Evolutionary conservation across 805 yeast species (phyloP), one percentile per base, ranked within the genome.

Genomic region (Hanseniaspora meyeri): DNA sequence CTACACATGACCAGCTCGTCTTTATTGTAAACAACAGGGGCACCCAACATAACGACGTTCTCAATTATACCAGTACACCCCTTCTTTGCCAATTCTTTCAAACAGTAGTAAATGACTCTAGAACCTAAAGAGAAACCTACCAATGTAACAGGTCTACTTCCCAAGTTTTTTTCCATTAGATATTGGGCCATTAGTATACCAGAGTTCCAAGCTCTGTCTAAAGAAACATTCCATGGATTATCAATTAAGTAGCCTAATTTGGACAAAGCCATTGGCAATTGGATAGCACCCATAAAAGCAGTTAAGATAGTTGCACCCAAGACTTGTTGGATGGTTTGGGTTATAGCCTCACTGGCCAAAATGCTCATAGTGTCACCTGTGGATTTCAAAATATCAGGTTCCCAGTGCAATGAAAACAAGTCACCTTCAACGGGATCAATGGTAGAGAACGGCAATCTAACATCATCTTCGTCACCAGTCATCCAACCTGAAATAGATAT

Each of bases 341-440:
- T 81, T 55, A 95, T 74, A 0, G 95, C 91, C 70, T 93, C 99
- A 43, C 91, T 85, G 0, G 98, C 98, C 57, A 93, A 75, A 63
- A 93, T 90, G 60, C 81, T 80, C 60, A 93, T 91, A 0, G 98
- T 93, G 68, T 93, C 97, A 66, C 99, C 99, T 79, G 87, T 88
- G 56, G 95, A 85, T 60, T 81, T 83, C 63, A 93, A 80, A 93
- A 93, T 87, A 62, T 93, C 98, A 0, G 99, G 99, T 68, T 93
- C 99, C 98, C 98, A 93, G 49, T 87, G 72, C 8, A 93, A 74
- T 0, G 97, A 88, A 63, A 85, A 87, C 62, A 93, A 71, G 67
- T 93, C 99, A 17, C 99, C 99, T 91, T 91, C 89, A 0, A 91
- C 87, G 0, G 98, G 98, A 65, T 95, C 98, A 9, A 93, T 86